Evolutionary conservation across 2,329 filamentous ascomycete genomes (phyloP), one percentile per base, ranked within the genome.

Genomic region (Aspergillus sergii): DNA sequence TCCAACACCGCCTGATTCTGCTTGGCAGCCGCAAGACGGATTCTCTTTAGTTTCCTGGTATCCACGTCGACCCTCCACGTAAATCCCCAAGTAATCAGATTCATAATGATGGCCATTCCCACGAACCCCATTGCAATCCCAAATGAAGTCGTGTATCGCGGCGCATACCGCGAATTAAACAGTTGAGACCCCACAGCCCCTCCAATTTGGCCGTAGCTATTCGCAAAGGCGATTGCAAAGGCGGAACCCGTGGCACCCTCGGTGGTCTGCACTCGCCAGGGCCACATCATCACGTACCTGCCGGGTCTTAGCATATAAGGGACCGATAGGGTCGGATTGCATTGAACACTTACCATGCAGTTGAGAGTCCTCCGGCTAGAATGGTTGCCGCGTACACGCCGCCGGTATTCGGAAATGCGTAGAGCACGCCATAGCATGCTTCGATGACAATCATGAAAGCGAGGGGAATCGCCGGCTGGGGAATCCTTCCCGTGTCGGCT

Each of bases 151-250:
- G 63, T 59, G 34, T 69, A 69, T 21, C 59, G 61, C 14, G 67
- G 67, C 23, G 64, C 67, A 34, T 66, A 69, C 23, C 59, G 61
- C 7, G 66, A 64, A 26, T 69, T 66, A 48, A 69, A 69, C 23
- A 68, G 34, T 28, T 68, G 65, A 4, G 67, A 63, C 3, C 67
- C 65, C 4, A 69, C 65, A 11, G 61, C 65, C n/a, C 65, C 66
- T 28, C 65, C 67, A 28, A 68, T 66, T n/a, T 69, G 67, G 3
- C 67, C 67, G 41, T 69, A 69, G 21, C 65, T 69, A 28, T 68
- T 69, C 7, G 62, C 67, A 59, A 69, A 69, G 16, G 64, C 67
- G 30, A 68, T 69, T 14, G 67, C 67, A 39, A 64, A 64, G 1
- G 62, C 62, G 1, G 62, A 64, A 2, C 62, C 62, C 2, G 62